Evolutionary conservation across 139 green algal genomes (phyloP), one percentile per base, ranked within the genome.

Genomic region (Coelastrella sp.): DNA sequence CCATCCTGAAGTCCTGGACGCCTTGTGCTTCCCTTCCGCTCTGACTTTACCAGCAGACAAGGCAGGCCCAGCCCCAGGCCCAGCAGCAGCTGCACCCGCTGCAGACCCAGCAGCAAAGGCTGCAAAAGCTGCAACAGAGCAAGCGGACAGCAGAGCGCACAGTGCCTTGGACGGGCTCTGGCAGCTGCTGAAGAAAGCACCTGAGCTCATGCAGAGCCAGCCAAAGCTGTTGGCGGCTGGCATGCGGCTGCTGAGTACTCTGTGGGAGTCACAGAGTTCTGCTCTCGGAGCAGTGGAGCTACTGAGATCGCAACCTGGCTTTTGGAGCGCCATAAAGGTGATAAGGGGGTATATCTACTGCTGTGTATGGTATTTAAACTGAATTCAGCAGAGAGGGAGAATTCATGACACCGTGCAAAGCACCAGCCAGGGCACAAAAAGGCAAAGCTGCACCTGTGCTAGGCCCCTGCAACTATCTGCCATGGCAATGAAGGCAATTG

Each of bases 131-230:
- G 22, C n/a, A 57, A 6, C 66, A 76, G 27, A 61, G n/a, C 79
- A 35, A 35, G 73, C 17, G 73, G 1, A 49, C 1, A 14, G 4
- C 12, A 84, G 24, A 4, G 19, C 89, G 0, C 91, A 74, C 68
- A 93, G 91, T 78, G 93, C 92, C 24, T 88, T 97, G 25, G 94
- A 97, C 12, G 93, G 94, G 0, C 80, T 96, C 24, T 94, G 91
- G 86, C 88, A 79, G 68, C 82, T 95, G 73, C 79, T 96, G 70
- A 80, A 92, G 61, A 27, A 82, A 8, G 81, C 91, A 17, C 75
- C 78, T 25, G 24, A 78, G 82, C 90, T 95, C 56, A 68, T 82
- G 84, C 22, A 76, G 20, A 78, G 87, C n/a, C 73, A 90, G 70
- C 94, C 95, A 0, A 87, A 90, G 58, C 89, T 93, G 81, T 87